Base-by-base conservation (phyloP, 2,329 filamentous ascomycete genomes). In the Gaeumannomyces tritici region DNA sequence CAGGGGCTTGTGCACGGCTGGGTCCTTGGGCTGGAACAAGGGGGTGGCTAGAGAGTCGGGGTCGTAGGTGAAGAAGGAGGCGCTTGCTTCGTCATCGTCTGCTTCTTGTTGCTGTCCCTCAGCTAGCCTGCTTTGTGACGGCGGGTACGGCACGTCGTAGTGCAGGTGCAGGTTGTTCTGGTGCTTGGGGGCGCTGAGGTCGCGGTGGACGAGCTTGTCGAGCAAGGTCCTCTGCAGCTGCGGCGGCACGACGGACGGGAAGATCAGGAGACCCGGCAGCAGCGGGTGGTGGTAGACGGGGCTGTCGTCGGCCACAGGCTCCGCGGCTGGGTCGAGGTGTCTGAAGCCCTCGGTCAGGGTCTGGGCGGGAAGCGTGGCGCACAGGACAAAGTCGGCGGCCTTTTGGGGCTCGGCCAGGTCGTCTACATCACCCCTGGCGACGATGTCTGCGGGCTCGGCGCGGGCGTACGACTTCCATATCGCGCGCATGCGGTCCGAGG, bases 391-490 rank as follows among this genome's bases (percentile, higher is more conserved):
- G 57, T 74, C 68, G 4, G 76, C 73, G 1, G 72, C 72, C 29
- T 75, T 73, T 13, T 75, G 73, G 1, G 74, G 67, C 4, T 67
- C 61, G 28, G 69, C 71, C 33, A 82, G 68, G 63, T 90, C 83
- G 61, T 85, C 79, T 65, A 90, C 82, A 21, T 82, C 78, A 26
- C 80, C 75, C 66, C 86, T 81, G 12, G 76, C 67, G 8, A 79
- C 69, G n/a, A 89, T 73, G 1, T 79, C 77, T 9, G 74, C 69
- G 3, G 80, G 73, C 0, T 86, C 81, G 51, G 84, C 79, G 66
- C 83, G 88, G 28, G 88, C 85, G 68, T 88, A 91, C 55, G 76
- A 77, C 73, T 96, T 96, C 83, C 91, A 97, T 62, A 86, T 77
- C 57, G 82, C 77, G 65, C 87, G 86, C 67, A 97, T 79, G 60